Conservation (phyloP, 2,329 filamentous ascomycete species). For the Hypoxylon sp. region DNA sequence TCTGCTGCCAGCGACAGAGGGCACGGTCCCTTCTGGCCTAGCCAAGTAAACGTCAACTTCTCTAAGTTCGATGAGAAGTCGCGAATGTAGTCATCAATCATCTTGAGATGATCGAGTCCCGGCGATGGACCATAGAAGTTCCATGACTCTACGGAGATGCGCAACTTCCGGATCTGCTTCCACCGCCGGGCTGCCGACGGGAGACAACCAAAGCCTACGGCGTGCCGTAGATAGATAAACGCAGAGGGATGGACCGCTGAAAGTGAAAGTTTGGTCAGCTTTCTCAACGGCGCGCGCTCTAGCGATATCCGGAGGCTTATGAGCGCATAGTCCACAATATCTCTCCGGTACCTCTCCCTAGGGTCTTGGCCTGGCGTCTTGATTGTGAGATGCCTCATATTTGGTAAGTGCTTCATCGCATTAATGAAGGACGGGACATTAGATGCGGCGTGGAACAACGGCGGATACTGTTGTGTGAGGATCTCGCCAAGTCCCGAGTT, state of each 20-base stretch:
- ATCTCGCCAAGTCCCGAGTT: constrained; percentile 84
- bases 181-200: constrained; percentile 81
- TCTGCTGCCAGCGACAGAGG: constrained; percentile 80
- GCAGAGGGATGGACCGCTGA: constrained; percentile 81
- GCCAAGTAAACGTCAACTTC: constrained; percentile 83
- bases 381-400: constrained; percentile 81
- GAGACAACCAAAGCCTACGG: constrained; percentile 80
- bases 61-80: constrained; percentile 76
- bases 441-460: constrained; percentile 89
- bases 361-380: constrained; percentile 81
- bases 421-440: constrained; percentile 88
- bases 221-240: constrained; percentile 82
- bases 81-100: constrained; percentile 85
- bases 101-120: constrained; percentile 79
- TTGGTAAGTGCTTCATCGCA: constrained; percentile 77
- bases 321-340: constrained; percentile 88
- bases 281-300: constrained; percentile 77
- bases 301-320: constrained; percentile 88
- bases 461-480: constrained; percentile 88
- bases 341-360: constrained; percentile 79
- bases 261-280: constrained; percentile 79
- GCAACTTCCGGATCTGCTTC: constrained; percentile 82
- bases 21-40: constrained; percentile 79
- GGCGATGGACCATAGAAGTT: constrained; percentile 72
- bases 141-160: constrained; percentile 80